Percentiles rank a stretch among this genome's conserved stretches.
These are phyloP conservation scores for Huntiella savannae DNA, from an alignment of 2,329 filamentous ascomycete genomes.

Conservation along the genomic window DNA sequence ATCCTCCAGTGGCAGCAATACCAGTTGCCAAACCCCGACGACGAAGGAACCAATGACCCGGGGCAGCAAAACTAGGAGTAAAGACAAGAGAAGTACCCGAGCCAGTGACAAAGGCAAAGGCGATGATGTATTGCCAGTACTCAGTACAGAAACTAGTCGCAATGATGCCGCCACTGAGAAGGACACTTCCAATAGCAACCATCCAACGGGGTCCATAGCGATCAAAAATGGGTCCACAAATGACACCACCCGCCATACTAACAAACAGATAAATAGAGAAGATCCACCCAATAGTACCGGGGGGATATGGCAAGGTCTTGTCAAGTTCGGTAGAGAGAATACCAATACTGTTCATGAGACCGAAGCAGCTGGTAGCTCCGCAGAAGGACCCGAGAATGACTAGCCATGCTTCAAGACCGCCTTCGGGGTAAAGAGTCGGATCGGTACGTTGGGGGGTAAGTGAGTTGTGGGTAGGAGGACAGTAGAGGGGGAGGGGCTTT, in stretches of 20 bases:
- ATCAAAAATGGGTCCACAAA: conserved; percentile 70
- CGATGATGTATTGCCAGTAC: conserved; percentile 67
- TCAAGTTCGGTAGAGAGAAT: conserved; percentile 62
- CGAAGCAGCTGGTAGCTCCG: conserved; percentile 50
- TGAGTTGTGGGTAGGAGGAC: conserved; percentile 5
- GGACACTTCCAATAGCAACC: conserved; percentile 42
- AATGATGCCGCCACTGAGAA: conserved; percentile 43
- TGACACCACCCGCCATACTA: conserved; percentile 63
- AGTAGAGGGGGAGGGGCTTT: not conserved
- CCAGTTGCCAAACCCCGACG: conserved; percentile 61
- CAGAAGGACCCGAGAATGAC: conserved; percentile 63
- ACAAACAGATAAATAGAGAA: conserved; percentile 67
- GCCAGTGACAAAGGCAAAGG: conserved; percentile 55
- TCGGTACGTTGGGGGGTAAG: conserved; percentile 10
- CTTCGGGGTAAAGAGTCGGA: conserved; percentile 28
- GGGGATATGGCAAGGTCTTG: conserved; percentile 51
- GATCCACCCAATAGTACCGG: conserved; percentile 66
- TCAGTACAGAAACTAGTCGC: conserved; percentile 48
- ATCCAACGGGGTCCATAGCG: conserved; percentile 49
- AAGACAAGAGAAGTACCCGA: conserved; percentile 58
- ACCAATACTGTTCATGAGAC: conserved; percentile 56
- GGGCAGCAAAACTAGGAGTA: conserved; percentile 53
- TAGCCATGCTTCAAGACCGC: conserved; percentile 51
- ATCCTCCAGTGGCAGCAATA: conserved; percentile 50
- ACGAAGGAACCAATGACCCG: conserved; percentile 62